These are phyloP conservation scores for Centrapalus pauciflorus DNA, from an alignment of 129 eudicot genomes.

Conservation along the genomic window DNA sequence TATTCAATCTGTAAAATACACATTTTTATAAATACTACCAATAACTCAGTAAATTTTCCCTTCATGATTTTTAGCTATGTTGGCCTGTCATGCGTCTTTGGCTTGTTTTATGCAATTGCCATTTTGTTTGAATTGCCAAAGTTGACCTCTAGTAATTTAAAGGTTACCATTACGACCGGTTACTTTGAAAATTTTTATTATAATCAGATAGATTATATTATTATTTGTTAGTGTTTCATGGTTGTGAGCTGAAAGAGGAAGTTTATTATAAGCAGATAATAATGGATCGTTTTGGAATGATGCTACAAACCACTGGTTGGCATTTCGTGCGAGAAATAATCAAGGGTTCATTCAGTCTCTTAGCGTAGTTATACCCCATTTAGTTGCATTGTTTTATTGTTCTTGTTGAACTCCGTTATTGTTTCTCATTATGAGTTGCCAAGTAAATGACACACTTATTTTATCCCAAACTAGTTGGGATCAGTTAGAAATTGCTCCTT, in stretches of 20 bases:
- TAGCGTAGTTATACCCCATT: neutral
- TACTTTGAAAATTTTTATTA: neutral
- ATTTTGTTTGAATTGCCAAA: neutral
- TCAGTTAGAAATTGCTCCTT: no score
- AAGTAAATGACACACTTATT: neutral
- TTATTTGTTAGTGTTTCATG: neutral
- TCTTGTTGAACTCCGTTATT: neutral
- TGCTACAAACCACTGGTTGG: neutral
- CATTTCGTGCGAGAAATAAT: neutral
- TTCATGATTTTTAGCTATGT: neutral
- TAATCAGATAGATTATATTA: neutral
- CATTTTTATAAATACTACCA: no score
- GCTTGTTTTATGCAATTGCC: neutral
- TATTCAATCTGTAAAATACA: neutral
- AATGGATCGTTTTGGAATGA: neutral
- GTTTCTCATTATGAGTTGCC: neutral
- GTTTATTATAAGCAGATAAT: no score
- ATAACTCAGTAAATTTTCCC: neutral
- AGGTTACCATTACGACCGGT: neutral
- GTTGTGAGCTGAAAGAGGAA: constrained; percentile 1
- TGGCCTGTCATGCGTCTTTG: neutral
- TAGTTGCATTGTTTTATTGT: neutral
- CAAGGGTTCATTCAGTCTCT: neutral
- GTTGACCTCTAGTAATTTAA: neutral
- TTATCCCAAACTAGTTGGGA: neutral